Conservation (phyloP, 305 asterid species). For the Solanum aculeatissimum region DNA sequence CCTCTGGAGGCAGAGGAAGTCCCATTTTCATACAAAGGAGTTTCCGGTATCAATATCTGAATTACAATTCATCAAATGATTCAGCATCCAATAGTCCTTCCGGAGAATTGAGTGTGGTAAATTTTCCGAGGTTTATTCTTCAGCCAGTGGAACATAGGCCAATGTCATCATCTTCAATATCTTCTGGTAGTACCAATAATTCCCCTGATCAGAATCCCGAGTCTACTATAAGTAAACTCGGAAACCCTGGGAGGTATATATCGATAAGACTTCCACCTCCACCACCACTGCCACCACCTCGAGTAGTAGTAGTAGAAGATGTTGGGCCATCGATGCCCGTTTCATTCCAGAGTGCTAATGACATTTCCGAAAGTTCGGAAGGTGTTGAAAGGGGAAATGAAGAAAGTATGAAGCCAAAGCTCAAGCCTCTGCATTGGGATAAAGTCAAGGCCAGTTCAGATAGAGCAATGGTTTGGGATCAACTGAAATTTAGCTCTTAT, state of each 20-base stretch:
- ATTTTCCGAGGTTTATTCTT: slow-evolving; percentile 43
- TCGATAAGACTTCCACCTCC: slow-evolving; percentile 25
- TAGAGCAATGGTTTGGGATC: slow-evolving; percentile 81
- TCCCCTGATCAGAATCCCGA: slow-evolving; percentile 17
- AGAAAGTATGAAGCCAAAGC: slow-evolving; percentile 47
- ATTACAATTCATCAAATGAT: slow-evolving; percentile 26
- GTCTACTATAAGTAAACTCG: slow-evolving; percentile 4
- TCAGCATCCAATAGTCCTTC: slow-evolving; percentile 59
- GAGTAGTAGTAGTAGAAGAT: slow-evolving; percentile 19
- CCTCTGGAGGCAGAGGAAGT: slow-evolving; percentile 34
- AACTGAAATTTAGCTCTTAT: slow-evolving; percentile 60
- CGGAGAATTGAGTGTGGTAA: slow-evolving; percentile 24
- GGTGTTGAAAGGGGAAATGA: slow-evolving; percentile 20
- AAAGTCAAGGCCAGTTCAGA: slow-evolving; percentile 74
- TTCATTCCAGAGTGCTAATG: slow-evolving; percentile 9
- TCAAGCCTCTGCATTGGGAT: slow-evolving; percentile 91
- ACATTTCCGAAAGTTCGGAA: slow-evolving; percentile 10
- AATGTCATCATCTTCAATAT: slow-evolving; percentile 35
- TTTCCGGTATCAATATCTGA: slow-evolving; percentile 9
- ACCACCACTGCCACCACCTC: slow-evolving; percentile 61
- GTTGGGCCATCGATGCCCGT: slow-evolving; percentile 33
- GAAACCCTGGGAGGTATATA: slow-evolving; percentile 1
- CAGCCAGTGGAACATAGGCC: slow-evolving; percentile 37
- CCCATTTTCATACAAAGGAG: slow-evolving; percentile 12
- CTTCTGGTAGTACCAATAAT: slow-evolving; percentile 42